Evolutionary conservation across 345 rosid species (phyloP), one percentile per base, ranked within the genome.

Genomic region (Citropsis articulata): DNA sequence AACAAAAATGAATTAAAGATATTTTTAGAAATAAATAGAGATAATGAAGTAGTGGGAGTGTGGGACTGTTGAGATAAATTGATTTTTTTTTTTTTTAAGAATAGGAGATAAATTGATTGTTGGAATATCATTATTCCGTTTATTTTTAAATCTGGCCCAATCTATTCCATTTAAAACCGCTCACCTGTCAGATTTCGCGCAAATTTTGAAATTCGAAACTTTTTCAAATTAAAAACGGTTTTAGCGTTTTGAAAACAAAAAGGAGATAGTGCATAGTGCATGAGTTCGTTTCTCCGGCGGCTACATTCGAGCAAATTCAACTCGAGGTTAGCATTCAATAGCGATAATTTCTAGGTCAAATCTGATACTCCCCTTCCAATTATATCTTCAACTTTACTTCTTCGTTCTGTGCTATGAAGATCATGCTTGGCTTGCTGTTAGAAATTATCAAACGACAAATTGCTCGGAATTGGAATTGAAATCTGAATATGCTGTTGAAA

Each of bases 171-270:
- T 66, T 19, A 5, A 4, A 28, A 12, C 53, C 30, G n/a, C 53
- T n/a, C 27, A 8, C 25, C 55, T 1, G n/a, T 18, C 48, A 62
- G 21, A 74, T 75, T 75, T 45, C 61, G 70, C 78, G 62, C 71
- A 30, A 61, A 31, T 48, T 31, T n/a, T 27, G n/a, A 36, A 64
- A 48, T 45, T 75, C 27, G 27, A 28, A 64, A 28, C 7, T 19
- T 64, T 31, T 64, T 31, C 22, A 28, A 63, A 9, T 28, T 13
- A 22, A 75, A 65, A 75, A 27, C 75, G 16, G 42, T 33, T 50
- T 55, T 9, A 22, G 45, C 6, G 27, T 45, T 70, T 28, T 18
- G 9, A 27, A 14, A 5, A 33, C n/a, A 3, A 31, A 19, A 25
- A 31, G 10, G 5, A 31, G 1, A 42, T 22, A 6, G 14, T 7